These are phyloP conservation scores for Gnetum montanum DNA, from an alignment of 75 land plant genomes.

Conservation along the genomic window DNA sequence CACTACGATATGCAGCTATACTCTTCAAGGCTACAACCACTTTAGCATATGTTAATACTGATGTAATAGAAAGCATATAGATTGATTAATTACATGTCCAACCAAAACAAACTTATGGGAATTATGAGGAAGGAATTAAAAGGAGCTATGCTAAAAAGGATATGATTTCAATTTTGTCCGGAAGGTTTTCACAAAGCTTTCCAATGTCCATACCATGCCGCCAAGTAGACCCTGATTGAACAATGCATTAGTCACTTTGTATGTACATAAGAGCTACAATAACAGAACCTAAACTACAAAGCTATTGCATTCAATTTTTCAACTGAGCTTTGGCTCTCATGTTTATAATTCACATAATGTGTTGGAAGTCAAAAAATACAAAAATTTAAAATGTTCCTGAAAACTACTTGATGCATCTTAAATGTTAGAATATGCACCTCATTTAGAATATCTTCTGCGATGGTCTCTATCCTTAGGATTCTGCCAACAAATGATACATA, in stretches of 20 bases:
- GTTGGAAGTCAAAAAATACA: too few species aligned
- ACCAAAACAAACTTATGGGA: background rate
- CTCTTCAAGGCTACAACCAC: slow-evolving; percentile 72
- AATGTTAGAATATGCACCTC: too few species aligned
- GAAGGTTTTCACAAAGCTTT: slow-evolving; percentile 48
- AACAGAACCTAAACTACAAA: too few species aligned
- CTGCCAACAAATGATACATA: slow-evolving; percentile 58
- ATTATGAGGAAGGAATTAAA: background rate
- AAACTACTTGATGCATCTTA: too few species aligned
- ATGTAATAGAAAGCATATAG: slow-evolving; percentile 41
- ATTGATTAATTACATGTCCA: too few species aligned
- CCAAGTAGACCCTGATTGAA: slow-evolving; percentile 43
- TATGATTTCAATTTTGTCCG: slow-evolving; percentile 58
- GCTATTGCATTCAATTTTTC: too few species aligned
- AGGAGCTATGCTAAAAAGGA: slow-evolving; percentile 36
- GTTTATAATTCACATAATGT: too few species aligned
- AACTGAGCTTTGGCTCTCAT: too few species aligned
- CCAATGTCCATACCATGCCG: slow-evolving; percentile 56
- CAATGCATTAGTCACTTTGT: slow-evolving; percentile 6
- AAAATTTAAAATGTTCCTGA: too few species aligned
- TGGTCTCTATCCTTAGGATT: slow-evolving; percentile 66
- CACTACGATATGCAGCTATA: slow-evolving; percentile 95
- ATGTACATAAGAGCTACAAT: background rate
- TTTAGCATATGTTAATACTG: slow-evolving; percentile 34
- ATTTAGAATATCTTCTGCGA: slow-evolving; percentile 78